Percentiles rank a stretch among this genome's conserved stretches.
Conservation (phyloP, 192 early-diverging fungal genomes). For the Coemansia sp. region DNA sequence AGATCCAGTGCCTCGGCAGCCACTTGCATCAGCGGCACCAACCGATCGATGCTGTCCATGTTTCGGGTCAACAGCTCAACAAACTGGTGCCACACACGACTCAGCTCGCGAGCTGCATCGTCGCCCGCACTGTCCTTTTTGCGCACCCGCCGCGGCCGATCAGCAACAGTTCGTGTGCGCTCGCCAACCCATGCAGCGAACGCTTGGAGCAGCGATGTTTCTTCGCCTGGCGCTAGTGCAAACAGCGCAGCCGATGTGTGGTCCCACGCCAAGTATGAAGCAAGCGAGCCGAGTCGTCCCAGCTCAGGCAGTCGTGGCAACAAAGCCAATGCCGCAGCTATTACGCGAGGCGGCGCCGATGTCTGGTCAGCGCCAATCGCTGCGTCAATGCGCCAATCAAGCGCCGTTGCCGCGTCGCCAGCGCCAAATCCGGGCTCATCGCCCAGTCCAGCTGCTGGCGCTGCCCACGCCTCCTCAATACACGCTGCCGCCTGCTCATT, state of each 20-base stretch:
- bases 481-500: conserved; percentile 36
- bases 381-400: conserved; percentile 23
- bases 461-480: conserved; percentile 42
- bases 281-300: conserved; percentile 15
- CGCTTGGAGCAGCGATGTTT: conserved; percentile 41
- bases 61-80: conserved; percentile 35
- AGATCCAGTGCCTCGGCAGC: conserved; percentile 33
- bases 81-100: conserved; percentile 33
- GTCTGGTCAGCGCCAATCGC: conserved; percentile 11
- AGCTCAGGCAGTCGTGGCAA: conserved; percentile 32
- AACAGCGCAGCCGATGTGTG: conserved; percentile 28
- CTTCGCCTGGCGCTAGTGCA: conserved; percentile 29
- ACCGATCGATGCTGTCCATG: conserved; percentile 22
- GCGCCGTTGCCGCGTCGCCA: conserved; percentile 12
- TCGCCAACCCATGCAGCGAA: conserved; percentile 34
- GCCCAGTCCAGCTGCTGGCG: conserved; percentile 20
- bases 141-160: conserved; percentile 26
- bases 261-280: conserved; percentile 39
- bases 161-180: conserved; percentile 5
- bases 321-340: conserved; percentile 40
- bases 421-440: conserved; percentile 13
- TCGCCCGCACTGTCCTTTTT: conserved; percentile 28
- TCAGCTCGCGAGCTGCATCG: conserved; percentile 14
- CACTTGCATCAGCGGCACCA: conserved; percentile 27
- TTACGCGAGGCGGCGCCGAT: conserved; percentile 17